These are phyloP conservation scores for Gloeostereum incarnatum DNA, from an alignment of 768 basidiomycete genomes.

Conservation along the genomic window DNA sequence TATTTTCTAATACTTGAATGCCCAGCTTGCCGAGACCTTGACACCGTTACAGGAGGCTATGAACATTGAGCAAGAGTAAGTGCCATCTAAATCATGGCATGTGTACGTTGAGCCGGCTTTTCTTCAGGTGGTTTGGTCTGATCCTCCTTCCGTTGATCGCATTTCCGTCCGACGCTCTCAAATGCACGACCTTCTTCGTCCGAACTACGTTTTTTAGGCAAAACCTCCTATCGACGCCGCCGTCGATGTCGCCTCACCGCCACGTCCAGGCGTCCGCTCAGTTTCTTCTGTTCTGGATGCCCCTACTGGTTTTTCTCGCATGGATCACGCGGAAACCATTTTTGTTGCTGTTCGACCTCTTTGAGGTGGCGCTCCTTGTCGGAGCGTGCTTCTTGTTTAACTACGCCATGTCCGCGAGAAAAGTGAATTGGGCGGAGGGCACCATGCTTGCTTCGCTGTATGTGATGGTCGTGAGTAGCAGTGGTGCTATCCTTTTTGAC, in stretches of 20 bases:
- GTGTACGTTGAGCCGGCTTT: background rate
- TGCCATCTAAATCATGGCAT: background rate
- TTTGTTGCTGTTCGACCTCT: conserved; percentile 33
- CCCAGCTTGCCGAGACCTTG: conserved; percentile 30
- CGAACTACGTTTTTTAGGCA: conserved; percentile 15
- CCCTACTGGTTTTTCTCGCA: conserved; percentile 32
- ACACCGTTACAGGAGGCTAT: conserved; percentile 7
- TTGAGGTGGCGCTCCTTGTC: conserved; percentile 30
- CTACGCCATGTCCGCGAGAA: conserved; percentile 37
- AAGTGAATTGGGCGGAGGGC: conserved; percentile 42
- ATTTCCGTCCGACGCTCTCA: conserved; percentile 32
- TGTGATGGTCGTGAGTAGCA: conserved; percentile 22
- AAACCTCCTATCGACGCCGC: conserved; percentile 18
- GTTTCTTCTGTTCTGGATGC: conserved; percentile 40
- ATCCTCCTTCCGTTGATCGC: conserved; percentile 37
- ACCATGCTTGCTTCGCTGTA: conserved; percentile 21
- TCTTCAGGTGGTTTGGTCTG: conserved; percentile 35
- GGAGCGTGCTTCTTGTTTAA: conserved; percentile 41
- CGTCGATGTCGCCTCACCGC: conserved; percentile 26
- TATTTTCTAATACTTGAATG: conserved; percentile 19
- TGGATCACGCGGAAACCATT: conserved; percentile 34
- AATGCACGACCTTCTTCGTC: conserved; percentile 28
- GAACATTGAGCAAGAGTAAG: conserved; percentile 28
- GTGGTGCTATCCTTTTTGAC: background rate
- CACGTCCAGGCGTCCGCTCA: conserved; percentile 41